Conservation (phyloP, 306 rosid species). For the Cyclanthera cordifolia region DNA sequence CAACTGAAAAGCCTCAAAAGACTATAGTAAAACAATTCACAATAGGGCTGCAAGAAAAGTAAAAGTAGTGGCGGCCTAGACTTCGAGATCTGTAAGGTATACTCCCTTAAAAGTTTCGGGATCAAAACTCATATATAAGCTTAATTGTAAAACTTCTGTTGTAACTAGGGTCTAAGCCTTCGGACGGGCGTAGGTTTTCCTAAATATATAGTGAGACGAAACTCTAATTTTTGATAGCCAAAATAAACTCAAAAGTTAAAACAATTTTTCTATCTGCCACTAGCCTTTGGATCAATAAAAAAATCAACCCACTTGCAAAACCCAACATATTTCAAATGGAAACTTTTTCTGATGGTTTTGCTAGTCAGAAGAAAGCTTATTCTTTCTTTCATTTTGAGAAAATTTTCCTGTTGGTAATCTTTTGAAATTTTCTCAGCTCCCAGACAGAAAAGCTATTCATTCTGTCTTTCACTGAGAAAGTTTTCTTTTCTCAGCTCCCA, state of each 20-base stretch:
- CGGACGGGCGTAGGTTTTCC: no score
- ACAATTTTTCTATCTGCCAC: slow-evolving; percentile 4
- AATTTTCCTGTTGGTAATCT: background rate
- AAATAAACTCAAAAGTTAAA: no score
- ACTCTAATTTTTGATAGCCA: no score
- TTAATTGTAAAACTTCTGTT: no score
- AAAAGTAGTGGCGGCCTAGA: no score
- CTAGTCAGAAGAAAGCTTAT: background rate
- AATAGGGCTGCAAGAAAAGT: slow-evolving; percentile 15
- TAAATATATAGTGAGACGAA: no score
- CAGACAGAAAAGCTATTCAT: background rate
- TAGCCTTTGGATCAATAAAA: background rate
- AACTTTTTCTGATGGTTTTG: no score
- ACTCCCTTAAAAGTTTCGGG: no score
- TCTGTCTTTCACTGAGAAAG: background rate
- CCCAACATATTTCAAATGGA: no score
- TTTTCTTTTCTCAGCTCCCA: background rate
- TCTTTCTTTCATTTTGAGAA: background rate
- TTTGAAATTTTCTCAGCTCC: background rate
- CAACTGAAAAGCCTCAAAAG: background rate
- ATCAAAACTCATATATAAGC: no score
- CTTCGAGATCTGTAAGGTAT: no score
- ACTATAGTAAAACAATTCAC: slow-evolving; percentile 5
- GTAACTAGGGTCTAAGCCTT: no score
- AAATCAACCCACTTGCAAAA: slow-evolving; percentile 12